Percentiles rank a stretch among this genome's conserved stretches.
These are phyloP conservation scores for Pythium volutum DNA, from an alignment of 352 stramenopile species.

Conservation along the genomic window DNA sequence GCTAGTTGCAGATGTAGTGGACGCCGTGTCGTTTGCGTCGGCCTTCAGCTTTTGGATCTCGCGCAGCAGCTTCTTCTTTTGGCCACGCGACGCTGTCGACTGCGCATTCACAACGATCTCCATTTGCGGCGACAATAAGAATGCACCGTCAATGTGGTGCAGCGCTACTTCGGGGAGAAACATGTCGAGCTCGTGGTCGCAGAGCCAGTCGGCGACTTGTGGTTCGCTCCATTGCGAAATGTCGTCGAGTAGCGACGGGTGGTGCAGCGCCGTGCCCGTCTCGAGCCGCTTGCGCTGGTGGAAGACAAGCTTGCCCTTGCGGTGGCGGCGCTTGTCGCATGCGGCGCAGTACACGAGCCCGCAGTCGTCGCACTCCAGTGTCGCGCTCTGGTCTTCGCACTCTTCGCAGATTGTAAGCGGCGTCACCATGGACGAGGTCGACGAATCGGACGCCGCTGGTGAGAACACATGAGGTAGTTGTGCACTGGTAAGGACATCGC, in stretches of 20 bases:
- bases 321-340: conserved; percentile 69
- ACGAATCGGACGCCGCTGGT: conserved; percentile 17
- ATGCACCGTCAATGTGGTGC: conserved; percentile 46
- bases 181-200: conserved; percentile 52
- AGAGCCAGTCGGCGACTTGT: conserved; percentile 60
- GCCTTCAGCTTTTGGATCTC: conserved; percentile 75
- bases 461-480: background rate
- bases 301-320: conserved; percentile 79
- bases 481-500: background rate
- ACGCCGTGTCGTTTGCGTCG: conserved; percentile 8
- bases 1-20: conserved; percentile 1
- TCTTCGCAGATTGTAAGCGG: conserved; percentile 52
- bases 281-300: conserved; percentile 42
- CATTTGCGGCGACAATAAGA: conserved; percentile 40
- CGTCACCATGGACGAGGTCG: background rate
- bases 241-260: conserved; percentile 1
- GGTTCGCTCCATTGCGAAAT: conserved; percentile 13
- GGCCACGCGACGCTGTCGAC: conserved; percentile 46
- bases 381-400: conserved; percentile 48
- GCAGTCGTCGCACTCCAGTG: conserved; percentile 66
- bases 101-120: conserved; percentile 56
- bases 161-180: conserved; percentile 44
- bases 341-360: conserved; percentile 65
- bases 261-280: background rate
- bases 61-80: conserved; percentile 77